Percentiles rank a stretch among this genome's conserved stretches.
phyloP scores from a whole-genome alignment of 768 basidiomycete species.

The Macrolepiota fuliginosa region DNA sequence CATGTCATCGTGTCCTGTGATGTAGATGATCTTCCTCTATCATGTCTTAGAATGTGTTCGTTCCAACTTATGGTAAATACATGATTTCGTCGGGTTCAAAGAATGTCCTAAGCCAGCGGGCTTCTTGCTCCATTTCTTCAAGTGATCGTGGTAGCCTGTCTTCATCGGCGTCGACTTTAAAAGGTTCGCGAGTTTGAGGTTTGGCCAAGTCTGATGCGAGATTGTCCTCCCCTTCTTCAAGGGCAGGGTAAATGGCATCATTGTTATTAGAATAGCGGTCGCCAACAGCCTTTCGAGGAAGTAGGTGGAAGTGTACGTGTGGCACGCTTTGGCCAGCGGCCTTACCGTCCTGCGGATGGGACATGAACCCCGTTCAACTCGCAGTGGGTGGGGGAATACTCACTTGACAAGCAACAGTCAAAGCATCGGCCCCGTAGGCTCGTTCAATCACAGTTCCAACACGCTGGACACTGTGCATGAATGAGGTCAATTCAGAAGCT shows the following conservation, averaged over 20 bases:
- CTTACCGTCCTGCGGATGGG: constrained; percentile 66
- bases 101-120: constrained; percentile 60
- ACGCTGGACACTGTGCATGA: constrained; percentile 77
- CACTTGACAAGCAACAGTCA: constrained; percentile 92
- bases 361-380: background rate
- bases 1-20: background rate
- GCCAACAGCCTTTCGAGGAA: constrained; percentile 74
- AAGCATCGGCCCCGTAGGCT: constrained; percentile 76
- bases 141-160: constrained; percentile 55
- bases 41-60: background rate
- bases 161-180: constrained; percentile 72
- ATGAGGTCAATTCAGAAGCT: constrained; percentile 69
- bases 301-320: constrained; percentile 94
- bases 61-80: background rate
- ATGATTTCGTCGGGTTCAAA: constrained; percentile 32
- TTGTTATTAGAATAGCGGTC: constrained; percentile 63
- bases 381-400: background rate
- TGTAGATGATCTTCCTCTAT: background rate
- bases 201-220: constrained; percentile 40
- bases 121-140: constrained; percentile 82
- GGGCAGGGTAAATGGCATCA: constrained; percentile 76
- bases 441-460: constrained; percentile 81
- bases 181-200: constrained; percentile 27
- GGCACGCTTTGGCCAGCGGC: constrained; percentile 80
- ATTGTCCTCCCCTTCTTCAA: constrained; percentile 63